Base-by-base conservation (phyloP, 768 basidiomycete species). In the Rhodotorula paludigena region DNA sequence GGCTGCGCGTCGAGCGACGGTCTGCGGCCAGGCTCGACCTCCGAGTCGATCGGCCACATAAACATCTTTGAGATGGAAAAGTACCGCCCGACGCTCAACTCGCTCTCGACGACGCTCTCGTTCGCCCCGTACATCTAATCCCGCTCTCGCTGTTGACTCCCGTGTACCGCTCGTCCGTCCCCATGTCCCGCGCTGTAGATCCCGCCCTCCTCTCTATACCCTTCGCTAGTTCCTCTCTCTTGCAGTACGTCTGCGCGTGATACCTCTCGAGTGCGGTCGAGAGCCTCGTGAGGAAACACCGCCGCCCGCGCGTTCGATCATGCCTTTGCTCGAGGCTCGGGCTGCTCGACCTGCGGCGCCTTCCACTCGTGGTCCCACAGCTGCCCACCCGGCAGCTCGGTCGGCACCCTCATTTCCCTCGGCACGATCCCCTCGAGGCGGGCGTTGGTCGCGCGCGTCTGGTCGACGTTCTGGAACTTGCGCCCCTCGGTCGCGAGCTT, bases 391-490 rank as follows among this genome's bases (percentile, higher is more conserved):
- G 90, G 88, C 12, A 89, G 92, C 76, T 94, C 92, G 9, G 88
- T 85, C 51, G 93, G 92, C 54, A 89, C 82, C 71, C 86, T 85
- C 76, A 90, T 76, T 77, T 97, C 92, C 67, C 93, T 84, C 66
- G 93, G 93, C 79, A 93, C 89, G 44, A 94, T 77, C 11, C 80
- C 80, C 41, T 79, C 77, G 33, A 80, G 68, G 55, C 78, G 74
- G 38, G 88, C 85, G 77, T 93, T 89, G 73, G 87, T 78, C 20
- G 85, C 86, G 75, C 84, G 84, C 76, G 83, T 84, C 84, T 73
- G 82, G 75, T 79, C 92, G 86, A 42, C 79, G 81, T 53, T 77
- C 71, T 89, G 87, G 38, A 87, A 79, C 66, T 79, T 81, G 33
- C 33, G 48, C 9, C 68, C 70, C 20, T 82, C 79, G 57, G 60